Conservation (phyloP, 192 early-diverging fungal genomes). For the Jimgerdemannia lactiflua region DNA sequence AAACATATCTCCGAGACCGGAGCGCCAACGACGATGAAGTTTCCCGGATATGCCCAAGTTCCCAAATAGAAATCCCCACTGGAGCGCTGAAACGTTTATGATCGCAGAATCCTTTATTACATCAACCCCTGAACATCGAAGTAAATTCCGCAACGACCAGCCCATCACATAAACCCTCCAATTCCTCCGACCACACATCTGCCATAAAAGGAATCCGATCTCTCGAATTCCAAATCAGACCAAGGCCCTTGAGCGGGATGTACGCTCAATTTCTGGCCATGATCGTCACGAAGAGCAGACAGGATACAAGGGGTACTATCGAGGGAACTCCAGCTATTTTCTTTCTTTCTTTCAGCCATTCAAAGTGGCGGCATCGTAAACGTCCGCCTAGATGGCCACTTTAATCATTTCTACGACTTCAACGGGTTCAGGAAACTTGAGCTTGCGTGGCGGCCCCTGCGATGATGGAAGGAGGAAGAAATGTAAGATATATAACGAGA, state of each 20-base stretch:
- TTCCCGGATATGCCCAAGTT: too few species aligned
- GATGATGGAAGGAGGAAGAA: background rate
- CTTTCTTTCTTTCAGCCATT: background rate
- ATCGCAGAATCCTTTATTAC: too few species aligned
- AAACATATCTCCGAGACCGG: too few species aligned
- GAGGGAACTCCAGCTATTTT: background rate
- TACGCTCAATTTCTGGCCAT: background rate
- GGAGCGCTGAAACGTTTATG: too few species aligned
- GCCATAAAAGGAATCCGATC: background rate
- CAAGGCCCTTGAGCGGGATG: background rate
- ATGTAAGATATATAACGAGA: background rate
- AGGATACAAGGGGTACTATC: background rate
- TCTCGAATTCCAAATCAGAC: background rate
- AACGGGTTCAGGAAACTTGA: conserved; percentile 3
- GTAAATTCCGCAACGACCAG: too few species aligned
- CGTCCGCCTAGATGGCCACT: background rate
- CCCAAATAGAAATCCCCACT: too few species aligned
- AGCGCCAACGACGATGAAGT: too few species aligned
- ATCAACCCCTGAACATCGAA: too few species aligned
- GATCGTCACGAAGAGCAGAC: background rate
- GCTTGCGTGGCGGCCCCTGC: background rate
- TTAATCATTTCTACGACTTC: background rate
- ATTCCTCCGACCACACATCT: too few species aligned
- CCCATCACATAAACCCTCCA: too few species aligned
- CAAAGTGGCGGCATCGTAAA: background rate